Conservation (phyloP, 225 moss, liverwort and hornwort genomes). For the Thuidium tamariscinum region DNA sequence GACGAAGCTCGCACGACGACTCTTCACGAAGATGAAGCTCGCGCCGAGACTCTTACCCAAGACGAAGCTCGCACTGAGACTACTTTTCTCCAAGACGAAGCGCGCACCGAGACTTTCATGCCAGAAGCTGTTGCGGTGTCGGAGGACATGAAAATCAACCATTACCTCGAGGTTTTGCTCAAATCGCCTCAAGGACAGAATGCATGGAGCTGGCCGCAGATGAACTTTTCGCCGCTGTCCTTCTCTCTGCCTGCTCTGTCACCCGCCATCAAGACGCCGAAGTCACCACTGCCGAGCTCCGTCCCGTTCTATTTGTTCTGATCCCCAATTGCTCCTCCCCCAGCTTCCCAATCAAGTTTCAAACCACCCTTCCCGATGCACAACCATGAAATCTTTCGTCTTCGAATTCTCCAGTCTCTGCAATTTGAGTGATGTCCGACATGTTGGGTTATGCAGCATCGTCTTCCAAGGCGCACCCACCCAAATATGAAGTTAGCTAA, state of each 20-base stretch:
- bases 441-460: background rate
- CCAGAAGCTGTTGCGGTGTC: background rate
- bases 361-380: background rate
- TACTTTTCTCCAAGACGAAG: background rate
- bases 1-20: background rate
- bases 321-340: background rate
- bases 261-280: constrained; percentile 10
- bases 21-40: background rate
- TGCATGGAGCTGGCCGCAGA: constrained; percentile 31
- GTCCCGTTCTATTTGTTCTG: constrained; percentile 16
- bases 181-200: constrained; percentile 6
- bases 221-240: constrained; percentile 19
- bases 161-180: constrained; percentile 13
- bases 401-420: background rate
- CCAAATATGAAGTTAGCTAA: background rate
- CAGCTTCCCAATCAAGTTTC: background rate
- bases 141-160: constrained; percentile 18
- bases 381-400: background rate
- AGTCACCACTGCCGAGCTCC: constrained; percentile 22
- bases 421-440: background rate
- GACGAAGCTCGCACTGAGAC: background rate
- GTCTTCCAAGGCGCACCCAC: background rate
- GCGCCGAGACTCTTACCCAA: background rate
- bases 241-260: constrained; percentile 21
- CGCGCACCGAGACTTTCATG: background rate